Evolutionary conservation across 2,329 filamentous ascomycete species (phyloP).

Genomic region (Ramichloridium luteum): DNA sequence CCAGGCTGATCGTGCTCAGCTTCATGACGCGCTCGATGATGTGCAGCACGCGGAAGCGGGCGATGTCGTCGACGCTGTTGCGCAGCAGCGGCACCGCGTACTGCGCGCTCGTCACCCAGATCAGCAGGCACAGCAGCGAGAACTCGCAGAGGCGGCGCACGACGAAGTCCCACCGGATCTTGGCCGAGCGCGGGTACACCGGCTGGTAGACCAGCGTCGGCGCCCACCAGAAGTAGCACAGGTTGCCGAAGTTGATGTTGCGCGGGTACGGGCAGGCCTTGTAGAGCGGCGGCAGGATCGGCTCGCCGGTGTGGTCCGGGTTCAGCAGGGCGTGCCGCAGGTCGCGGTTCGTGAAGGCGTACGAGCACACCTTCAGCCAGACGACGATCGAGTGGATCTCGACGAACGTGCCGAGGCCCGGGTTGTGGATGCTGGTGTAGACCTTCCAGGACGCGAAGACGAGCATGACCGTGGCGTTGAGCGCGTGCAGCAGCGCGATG

Average conservation of each 20-base stretch:
- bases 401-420: conserved; percentile 79
- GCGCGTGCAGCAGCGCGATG: conserved; percentile 65
- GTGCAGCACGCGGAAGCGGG: conserved; percentile 62
- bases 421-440: conserved; percentile 85
- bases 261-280: conserved; percentile 70
- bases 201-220: conserved; percentile 95
- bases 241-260: conserved; percentile 79
- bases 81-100: conserved; percentile 82
- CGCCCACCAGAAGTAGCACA: conserved; percentile 96
- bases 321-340: conserved; percentile 73
- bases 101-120: conserved; percentile 90
- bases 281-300: conserved; percentile 66
- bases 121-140: conserved; percentile 58
- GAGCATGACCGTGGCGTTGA: conserved; percentile 75
- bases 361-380: conserved; percentile 91
- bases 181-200: conserved; percentile 74
- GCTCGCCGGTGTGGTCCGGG: conserved; percentile 55
- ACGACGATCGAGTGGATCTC: conserved; percentile 89
- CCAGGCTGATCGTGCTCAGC: conserved; percentile 82
- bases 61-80: conserved; percentile 83
- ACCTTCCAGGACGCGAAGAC: conserved; percentile 72
- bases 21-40: conserved; percentile 89
- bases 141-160: conserved; percentile 70
- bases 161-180: conserved; percentile 80
- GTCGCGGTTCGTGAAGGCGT: conserved; percentile 92